Evolutionary conservation across 495 filamentous ascomycete species (phyloP).

Genomic region (Letharia lupina): DNA sequence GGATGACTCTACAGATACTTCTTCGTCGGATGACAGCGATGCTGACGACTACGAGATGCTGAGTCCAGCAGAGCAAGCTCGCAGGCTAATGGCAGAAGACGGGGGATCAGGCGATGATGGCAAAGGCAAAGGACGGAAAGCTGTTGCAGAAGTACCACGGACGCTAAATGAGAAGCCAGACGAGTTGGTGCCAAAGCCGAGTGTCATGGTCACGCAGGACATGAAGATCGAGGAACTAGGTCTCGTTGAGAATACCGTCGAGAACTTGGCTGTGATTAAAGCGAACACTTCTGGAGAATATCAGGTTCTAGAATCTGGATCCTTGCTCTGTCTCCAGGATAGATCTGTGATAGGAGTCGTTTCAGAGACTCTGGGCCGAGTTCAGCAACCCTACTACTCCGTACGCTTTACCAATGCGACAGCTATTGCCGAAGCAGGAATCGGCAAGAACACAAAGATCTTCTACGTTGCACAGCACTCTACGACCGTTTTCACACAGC

Average conservation of each 20-base stretch:
- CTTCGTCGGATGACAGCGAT: slow-evolving; percentile 53
- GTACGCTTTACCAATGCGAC: slow-evolving; percentile 57
- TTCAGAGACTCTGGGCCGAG: slow-evolving; percentile 70
- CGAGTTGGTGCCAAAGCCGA: slow-evolving; percentile 60
- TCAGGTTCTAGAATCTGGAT: slow-evolving; percentile 72
- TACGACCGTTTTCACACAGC: slow-evolving; percentile 74
- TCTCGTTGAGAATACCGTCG: slow-evolving; percentile 60
- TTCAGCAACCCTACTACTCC: slow-evolving; percentile 74
- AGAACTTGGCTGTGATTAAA: slow-evolving; percentile 68
- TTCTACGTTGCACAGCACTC: slow-evolving; percentile 72
- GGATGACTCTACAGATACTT: slow-evolving; percentile 44
- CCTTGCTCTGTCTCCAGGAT: slow-evolving; percentile 72
- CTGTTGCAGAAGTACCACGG: slow-evolving; percentile 42
- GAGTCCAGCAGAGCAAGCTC: slow-evolving; percentile 67
- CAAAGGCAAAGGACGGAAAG: slow-evolving; percentile 36
- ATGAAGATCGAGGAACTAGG: slow-evolving; percentile 71
- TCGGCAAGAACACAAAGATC: slow-evolving; percentile 54
- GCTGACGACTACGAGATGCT: slow-evolving; percentile 66
- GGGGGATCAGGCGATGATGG: slow-evolving; percentile 65
- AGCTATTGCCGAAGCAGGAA: slow-evolving; percentile 57
- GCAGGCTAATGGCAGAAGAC: slow-evolving; percentile 69
- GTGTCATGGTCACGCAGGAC: slow-evolving; percentile 61
- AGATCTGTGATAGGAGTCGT: slow-evolving; percentile 68
- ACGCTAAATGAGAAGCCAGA: slow-evolving; percentile 69
- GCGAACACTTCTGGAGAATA: slow-evolving; percentile 71